Evolutionary conservation across 2,329 filamentous ascomycete species (phyloP).

Genomic region (Sporothrix euskadiensis): DNA sequence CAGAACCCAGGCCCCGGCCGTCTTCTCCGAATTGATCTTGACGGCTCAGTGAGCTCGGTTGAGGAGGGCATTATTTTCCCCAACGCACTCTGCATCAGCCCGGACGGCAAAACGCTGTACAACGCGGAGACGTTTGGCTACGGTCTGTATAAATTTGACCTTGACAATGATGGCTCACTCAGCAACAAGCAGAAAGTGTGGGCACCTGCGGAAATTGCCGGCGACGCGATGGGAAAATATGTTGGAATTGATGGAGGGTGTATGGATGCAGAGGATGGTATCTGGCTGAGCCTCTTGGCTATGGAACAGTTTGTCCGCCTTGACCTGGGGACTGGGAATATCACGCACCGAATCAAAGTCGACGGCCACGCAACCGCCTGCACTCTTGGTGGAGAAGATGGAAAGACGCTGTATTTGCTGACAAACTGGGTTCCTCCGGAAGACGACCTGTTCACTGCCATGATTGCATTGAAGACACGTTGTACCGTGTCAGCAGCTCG

Average conservation of each 20-base stretch:
- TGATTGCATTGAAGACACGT: neutral
- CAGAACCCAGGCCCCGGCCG: neutral
- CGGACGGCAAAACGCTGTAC: neutral
- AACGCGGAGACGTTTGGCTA: slow-evolving; percentile 10
- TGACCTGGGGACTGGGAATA: neutral
- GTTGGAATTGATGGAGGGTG: slow-evolving; percentile 7
- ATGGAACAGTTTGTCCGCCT: slow-evolving; percentile 6
- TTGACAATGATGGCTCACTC: neutral
- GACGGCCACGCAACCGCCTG: slow-evolving; percentile 4
- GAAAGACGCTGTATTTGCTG: neutral
- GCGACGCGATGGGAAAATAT: neutral
- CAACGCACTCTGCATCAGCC: neutral
- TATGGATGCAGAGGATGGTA: neutral
- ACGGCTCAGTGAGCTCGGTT: neutral
- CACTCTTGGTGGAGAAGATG: slow-evolving; percentile 2
- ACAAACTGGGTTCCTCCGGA: neutral
- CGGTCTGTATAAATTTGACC: neutral
- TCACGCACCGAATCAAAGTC: slow-evolving; percentile 2
- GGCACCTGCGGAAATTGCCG: neutral
- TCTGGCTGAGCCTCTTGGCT: neutral
- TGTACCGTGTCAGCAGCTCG: slow-evolving; percentile 3
- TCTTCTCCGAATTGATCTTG: neutral
- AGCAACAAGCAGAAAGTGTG: neutral
- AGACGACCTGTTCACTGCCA: neutral
- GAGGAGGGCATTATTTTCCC: slow-evolving; percentile 2